Base-by-base conservation (phyloP, 495 filamentous ascomycete genomes). In the Bacidia rubella region DNA sequence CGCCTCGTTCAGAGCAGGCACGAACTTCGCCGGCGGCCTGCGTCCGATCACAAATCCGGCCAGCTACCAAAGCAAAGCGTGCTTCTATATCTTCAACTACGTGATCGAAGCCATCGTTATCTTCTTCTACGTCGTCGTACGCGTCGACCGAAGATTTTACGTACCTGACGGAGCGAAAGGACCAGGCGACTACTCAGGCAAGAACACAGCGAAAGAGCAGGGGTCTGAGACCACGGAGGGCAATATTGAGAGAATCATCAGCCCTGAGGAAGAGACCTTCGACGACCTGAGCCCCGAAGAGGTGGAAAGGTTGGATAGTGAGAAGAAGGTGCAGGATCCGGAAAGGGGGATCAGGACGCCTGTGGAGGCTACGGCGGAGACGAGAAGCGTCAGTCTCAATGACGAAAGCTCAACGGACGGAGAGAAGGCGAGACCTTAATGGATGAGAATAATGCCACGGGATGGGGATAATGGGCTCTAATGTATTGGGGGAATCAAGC, bases 11-110 rank as follows among this genome's bases (percentile, higher is more conserved):
- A 75, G 87, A 15, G 71, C 74, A 29, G 84, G 71, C 1, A 76
- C 71, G 0, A 68, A 58, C 27, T 87, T 76, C 66, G 67, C 72
- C 44, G 57, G 56, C 1, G 63, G 73, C 0, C 60, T 65, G 1
- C 70, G 77, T 4, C 82, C 80, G 0, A 43, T 58, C 10, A 63
- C 48, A 4, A 35, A 83, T 29, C 82, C 85, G 11, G 73, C 79
- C 2, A 82, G 79, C 73, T 92, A 82, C 55, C 74, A 83, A 56
- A 68, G 63, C 54, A 83, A 82, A 58, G 74, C 78, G 2, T 78
- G 76, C 59, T 95, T 92, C 67, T 95, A 89, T 66, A 61, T 79
- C 57, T 88, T 94, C 70, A 79, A 82, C 62, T 89, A 89, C 56
- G 68, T 65, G 0, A 68, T 87, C 11, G 90, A 96, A 65, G 64